phyloP scores from a whole-genome alignment of 257 asterid species.

The Galeopsis tetrahit region DNA sequence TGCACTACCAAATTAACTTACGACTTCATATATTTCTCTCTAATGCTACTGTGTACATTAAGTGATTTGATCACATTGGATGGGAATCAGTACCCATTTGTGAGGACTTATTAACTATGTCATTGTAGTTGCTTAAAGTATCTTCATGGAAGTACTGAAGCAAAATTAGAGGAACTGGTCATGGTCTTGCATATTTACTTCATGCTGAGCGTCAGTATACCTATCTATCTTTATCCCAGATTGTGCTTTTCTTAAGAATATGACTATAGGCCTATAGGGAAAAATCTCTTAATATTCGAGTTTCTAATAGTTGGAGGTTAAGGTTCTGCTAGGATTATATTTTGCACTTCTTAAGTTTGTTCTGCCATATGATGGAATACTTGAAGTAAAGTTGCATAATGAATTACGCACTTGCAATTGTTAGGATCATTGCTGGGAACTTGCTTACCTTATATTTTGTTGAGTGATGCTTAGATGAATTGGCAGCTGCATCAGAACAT shows the following conservation, averaged over 20 bases:
- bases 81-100: background rate
- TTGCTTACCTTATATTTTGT: background rate
- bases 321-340: background rate
- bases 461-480: background rate
- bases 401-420: background rate
- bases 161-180: background rate
- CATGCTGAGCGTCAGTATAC: too few relatives aligned
- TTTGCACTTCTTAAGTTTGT: background rate
- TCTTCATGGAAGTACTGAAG: background rate
- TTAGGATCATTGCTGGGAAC: constrained; percentile 1
- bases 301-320: background rate
- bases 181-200: too few relatives aligned
- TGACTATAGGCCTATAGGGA: background rate
- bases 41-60: background rate
- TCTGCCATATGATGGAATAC: background rate
- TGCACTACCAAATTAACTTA: background rate
- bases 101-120: background rate
- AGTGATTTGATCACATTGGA: background rate
- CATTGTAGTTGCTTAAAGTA: background rate
- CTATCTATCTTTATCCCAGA: background rate
- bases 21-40: background rate
- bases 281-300: background rate
- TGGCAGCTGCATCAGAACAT: background rate
- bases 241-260: background rate
- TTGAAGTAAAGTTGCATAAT: constrained; percentile 2